phyloP scores from a whole-genome alignment of 805 yeast genomes.

The Nadsonia fulvescens region DNA sequence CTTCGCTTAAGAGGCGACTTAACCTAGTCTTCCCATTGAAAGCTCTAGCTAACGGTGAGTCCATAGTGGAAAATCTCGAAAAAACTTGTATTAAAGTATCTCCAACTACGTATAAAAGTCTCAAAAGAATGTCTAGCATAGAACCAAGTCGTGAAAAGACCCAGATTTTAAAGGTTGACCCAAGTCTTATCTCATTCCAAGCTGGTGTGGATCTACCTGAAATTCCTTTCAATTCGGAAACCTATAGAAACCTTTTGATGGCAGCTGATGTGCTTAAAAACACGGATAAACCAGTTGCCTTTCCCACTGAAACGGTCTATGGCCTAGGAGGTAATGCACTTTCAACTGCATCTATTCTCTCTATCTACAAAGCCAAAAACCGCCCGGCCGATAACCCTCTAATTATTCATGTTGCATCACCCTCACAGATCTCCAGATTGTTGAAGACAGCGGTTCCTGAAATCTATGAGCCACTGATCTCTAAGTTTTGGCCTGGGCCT shows the following conservation, averaged over 20 bases:
- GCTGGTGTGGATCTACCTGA: slow-evolving; percentile 16
- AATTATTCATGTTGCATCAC: slow-evolving; percentile 73
- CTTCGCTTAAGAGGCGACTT: too few relatives aligned
- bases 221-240: slow-evolving; percentile 28
- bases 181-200: slow-evolving; percentile 34
- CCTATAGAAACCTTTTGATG: slow-evolving; percentile 29
- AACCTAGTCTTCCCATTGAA: too few relatives aligned
- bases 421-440: slow-evolving; percentile 49
- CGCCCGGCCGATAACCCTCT: slow-evolving; percentile 93
- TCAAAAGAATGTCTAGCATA: too few relatives aligned
- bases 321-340: slow-evolving; percentile 86
- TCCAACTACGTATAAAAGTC: too few relatives aligned
- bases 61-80: too few relatives aligned
- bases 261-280: slow-evolving; percentile 42
- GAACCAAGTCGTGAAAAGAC: too few relatives aligned
- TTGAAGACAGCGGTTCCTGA: slow-evolving; percentile 35
- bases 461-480: slow-evolving; percentile 45
- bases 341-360: slow-evolving; percentile 48
- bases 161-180: too few relatives aligned
- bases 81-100: too few relatives aligned
- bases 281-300: slow-evolving; percentile 55
- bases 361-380: slow-evolving; percentile 76
- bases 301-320: slow-evolving; percentile 95
- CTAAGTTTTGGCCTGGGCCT: slow-evolving; percentile 91
- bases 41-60: too few relatives aligned